Percentiles rank a stretch among this genome's conserved stretches.
These are phyloP conservation scores for Pyrenophora tritici-repentis DNA, from an alignment of 2,329 filamentous ascomycete genomes.

Conservation along the genomic window DNA sequence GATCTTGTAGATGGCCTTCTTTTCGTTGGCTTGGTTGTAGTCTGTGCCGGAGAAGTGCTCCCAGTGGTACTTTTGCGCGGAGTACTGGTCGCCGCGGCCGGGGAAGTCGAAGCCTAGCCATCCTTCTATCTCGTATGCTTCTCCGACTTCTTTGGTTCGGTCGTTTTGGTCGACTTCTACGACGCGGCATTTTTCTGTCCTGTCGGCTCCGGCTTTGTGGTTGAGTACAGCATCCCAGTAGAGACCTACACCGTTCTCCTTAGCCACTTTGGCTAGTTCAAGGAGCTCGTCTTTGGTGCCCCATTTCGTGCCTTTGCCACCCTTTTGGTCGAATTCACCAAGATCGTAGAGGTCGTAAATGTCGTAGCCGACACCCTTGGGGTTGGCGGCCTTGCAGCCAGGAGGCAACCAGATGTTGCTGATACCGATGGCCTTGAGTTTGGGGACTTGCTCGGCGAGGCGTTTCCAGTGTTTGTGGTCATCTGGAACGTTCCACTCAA, in stretches of 20 bases:
- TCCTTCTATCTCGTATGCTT: conserved; percentile 66
- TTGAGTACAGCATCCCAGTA: conserved; percentile 75
- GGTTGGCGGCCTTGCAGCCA: conserved; percentile 68
- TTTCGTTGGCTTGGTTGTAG: conserved; percentile 62
- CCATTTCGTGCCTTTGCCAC: conserved; percentile 68
- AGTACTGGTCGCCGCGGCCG: conserved; percentile 64
- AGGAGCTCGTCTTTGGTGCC: conserved; percentile 66
- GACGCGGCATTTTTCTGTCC: conserved; percentile 64
- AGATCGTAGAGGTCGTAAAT: conserved; percentile 71
- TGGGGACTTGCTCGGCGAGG: conserved; percentile 57
- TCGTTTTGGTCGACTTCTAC: conserved; percentile 67
- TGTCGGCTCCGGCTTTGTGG: conserved; percentile 72
- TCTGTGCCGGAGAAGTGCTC: conserved; percentile 72
- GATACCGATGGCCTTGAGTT: conserved; percentile 64
- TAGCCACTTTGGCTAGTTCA: conserved; percentile 57
- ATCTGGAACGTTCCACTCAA: conserved; percentile 73
- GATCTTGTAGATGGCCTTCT: conserved; percentile 69
- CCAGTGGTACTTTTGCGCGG: conserved; percentile 66
- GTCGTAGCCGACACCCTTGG: conserved; percentile 65
- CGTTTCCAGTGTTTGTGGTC: conserved; percentile 65
- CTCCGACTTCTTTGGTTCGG: conserved; percentile 59
- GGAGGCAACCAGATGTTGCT: conserved; percentile 66
- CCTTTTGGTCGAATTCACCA: conserved; percentile 76
- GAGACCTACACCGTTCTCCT: conserved; percentile 60
- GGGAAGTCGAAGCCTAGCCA: conserved; percentile 72